Evolutionary conservation across 768 basidiomycete genomes (phyloP), one percentile per base, ranked within the genome.

Genomic region (Floccularia luteovirens): DNA sequence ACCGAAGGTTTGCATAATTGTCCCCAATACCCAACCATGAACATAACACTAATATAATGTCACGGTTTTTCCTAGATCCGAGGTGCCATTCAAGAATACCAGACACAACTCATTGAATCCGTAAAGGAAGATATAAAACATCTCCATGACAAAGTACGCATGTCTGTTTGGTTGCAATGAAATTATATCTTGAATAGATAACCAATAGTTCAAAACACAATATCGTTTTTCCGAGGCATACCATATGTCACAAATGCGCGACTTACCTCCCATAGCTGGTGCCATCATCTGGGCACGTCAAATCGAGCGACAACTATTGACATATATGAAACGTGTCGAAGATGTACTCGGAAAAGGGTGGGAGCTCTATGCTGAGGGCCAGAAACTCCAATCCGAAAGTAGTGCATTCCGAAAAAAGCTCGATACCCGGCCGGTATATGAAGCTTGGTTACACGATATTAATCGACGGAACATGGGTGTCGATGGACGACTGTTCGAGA

Each of bases 251-350:
- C 92, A 96, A 60, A 90, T 98, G 81, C 90, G 96, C 19, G 96
- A 99, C 58, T 71, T 98, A 7, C 94, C 94, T 1, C 91, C 93
- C n/a, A 96, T 99, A 39, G 90, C 96, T 1, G 90, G 92, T 20
- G 90, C 96, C 13, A 96, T 98, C 59, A 90, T 94, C 51, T 99
- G 96, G 96, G 94, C 96, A 0, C 76, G 86, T n/a, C 96, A 98
- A 66, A 99, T 99, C 45, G 94, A 97, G 53, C 80, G 92, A 3
- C 96, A 99, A 55, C 78, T 99, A 2, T 72, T 85, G 43, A 82
- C 90, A 1, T 97, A 98, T 67, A 99, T 99, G 94, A 94, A 93
- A 59, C 86, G 94, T 12, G 94, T 98, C 37, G 96, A 98, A 55
- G 94, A 98, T 57, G 96, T 99, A 2, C 79, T 99, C 5, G 88